Evolutionary conservation across 176 grass and related monocot genomes (phyloP), one percentile per base, ranked within the genome.

Genomic region (Alopecurus myosuroides): DNA sequence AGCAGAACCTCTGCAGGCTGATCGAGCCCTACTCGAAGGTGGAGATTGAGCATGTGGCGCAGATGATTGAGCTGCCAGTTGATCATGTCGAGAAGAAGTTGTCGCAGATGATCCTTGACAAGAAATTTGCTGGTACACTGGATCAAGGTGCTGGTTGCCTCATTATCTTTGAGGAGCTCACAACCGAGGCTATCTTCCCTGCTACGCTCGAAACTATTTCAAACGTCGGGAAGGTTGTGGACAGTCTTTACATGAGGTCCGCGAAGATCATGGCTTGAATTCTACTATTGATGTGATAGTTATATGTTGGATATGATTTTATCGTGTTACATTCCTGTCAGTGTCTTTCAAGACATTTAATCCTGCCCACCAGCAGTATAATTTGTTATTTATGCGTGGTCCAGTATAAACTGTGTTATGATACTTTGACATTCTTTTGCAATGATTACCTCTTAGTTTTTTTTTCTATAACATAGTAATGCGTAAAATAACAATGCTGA

Each of bases 131-230:
- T 11, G 42, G 70, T 74, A 74, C 70, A 0, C 70, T 74, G 25
- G 70, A 74, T 30, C 70, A 74, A 49, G 70, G 70, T 74, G 70
- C 70, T 74, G 70, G 70, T 49, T 74, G 70, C 70, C 70, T 74
- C 70, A 74, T 74, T 30, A 74, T 74, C 70, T 74, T 74, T 48
- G 70, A 74, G 70, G 70, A 74, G 42, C 25, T 19, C 15, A 49
- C 4, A 48, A 74, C 70, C 1, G 70, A 74, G 70, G 70, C 70
- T 1, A 74, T 74, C 70, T 74, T 74, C 42, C 70, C 70, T 30
- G 70, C 70, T 29, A 74, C 70, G 2, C 70, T 74, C 25, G 70
- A 74, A 49, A 74, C 70, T 1, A 49, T 74, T 48, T 74, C 70
- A 30, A 74, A 74, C 6, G 25, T 74, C 18, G 70, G 70, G 25